These are phyloP conservation scores for Cyberlindnera misumaiensis DNA, from an alignment of 805 yeast genomes.

Conservation along the genomic window DNA sequence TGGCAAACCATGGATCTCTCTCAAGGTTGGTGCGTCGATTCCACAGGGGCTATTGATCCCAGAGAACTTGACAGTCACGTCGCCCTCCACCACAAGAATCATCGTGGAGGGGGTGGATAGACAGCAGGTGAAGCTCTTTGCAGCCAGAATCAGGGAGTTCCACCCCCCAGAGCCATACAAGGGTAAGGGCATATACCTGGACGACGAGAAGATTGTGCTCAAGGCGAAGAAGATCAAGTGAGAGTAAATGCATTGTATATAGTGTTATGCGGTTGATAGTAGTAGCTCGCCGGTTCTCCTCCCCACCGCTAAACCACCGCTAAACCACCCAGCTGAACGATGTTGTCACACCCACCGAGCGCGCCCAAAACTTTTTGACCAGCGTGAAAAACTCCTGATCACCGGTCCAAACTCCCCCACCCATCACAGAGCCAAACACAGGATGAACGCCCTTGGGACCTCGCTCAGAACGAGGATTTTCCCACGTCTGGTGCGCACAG, in stretches of 20 bases:
- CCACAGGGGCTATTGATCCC: conserved; percentile 76
- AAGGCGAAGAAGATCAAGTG: conserved; percentile 93
- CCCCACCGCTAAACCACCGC: no score
- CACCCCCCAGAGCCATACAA: conserved; percentile 98
- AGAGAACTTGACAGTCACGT: conserved; percentile 59
- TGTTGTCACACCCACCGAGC: no score
- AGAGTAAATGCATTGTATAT: conserved; percentile 5
- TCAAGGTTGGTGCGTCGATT: conserved; percentile 86
- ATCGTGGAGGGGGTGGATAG: conserved; percentile 83
- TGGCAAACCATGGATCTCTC: conserved; percentile 48
- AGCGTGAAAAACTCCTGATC: no score
- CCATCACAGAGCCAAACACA: no score
- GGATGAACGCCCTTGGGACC: conserved; percentile 12
- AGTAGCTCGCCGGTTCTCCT: no score
- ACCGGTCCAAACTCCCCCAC: no score
- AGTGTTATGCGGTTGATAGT: no score
- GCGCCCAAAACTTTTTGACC: no score
- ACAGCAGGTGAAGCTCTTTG: conserved; percentile 81
- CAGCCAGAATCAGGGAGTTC: conserved; percentile 77
- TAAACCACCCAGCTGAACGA: no score
- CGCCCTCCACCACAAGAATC: conserved; percentile 82
- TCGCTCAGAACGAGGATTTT: conserved; percentile 10
- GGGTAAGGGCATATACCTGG: conserved; percentile 94
- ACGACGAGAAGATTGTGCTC: conserved; percentile 83
- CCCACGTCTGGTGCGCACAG: conserved; percentile 26